Conservation (phyloP, 2,329 filamentous ascomycete genomes). For the Fusarium sp. region DNA sequence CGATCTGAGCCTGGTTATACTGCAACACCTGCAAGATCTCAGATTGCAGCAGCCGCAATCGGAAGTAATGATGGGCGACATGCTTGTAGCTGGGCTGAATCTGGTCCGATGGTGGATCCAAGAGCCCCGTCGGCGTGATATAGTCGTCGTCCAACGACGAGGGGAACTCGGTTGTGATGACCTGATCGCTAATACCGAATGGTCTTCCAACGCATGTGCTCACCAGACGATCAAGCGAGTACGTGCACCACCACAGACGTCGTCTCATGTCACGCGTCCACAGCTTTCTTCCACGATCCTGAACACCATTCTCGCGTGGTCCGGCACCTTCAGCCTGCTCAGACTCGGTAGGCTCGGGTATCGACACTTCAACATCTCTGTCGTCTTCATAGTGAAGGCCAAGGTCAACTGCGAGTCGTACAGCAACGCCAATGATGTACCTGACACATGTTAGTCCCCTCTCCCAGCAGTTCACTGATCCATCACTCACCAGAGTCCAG, state of each 20-base stretch:
- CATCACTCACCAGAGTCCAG: constrained; percentile 79
- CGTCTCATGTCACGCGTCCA: constrained; percentile 89
- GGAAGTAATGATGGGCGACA: constrained; percentile 92
- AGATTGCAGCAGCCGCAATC: constrained; percentile 87
- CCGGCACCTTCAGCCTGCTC: constrained; percentile 52
- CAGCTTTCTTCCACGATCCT: constrained; percentile 76
- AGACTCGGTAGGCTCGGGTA: constrained; percentile 58
- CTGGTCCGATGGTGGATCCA: constrained; percentile 67
- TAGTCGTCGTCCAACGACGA: constrained; percentile 88
- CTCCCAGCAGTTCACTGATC: constrained; percentile 8
- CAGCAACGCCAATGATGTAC: constrained; percentile 95
- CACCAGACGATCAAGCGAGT: constrained; percentile 93
- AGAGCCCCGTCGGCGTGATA: constrained; percentile 84
- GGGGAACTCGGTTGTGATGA: constrained; percentile 95
- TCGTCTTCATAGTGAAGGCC: constrained; percentile 95
- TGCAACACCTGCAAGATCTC: constrained; percentile 96
- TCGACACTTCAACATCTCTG: constrained; percentile 69
- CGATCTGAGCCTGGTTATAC: constrained; percentile 87
- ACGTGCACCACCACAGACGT: constrained; percentile 96
- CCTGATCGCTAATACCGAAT: constrained; percentile 95
- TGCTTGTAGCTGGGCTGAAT: constrained; percentile 85
- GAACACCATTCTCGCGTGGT: constrained; percentile 50
- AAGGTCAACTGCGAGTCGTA: constrained; percentile 89
- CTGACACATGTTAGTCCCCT: constrained; percentile 46
- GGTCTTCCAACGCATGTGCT: constrained; percentile 93